phyloP scores from a whole-genome alignment of 2,329 filamentous ascomycete species.

The Fusarium dimerum region DNA sequence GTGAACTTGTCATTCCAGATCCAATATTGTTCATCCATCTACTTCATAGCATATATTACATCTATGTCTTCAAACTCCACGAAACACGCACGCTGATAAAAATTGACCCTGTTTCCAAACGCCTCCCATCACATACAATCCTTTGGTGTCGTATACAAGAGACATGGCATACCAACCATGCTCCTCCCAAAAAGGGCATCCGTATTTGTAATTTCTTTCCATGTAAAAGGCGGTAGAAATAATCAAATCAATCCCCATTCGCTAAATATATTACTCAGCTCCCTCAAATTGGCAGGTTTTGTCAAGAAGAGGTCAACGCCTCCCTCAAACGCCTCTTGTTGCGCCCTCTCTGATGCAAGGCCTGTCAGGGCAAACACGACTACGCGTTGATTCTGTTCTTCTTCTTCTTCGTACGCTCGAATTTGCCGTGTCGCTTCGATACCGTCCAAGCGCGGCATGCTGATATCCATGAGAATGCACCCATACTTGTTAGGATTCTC shows the following conservation, averaged over 20 bases:
- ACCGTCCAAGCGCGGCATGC: slow-evolving; percentile 58
- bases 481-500: slow-evolving; percentile 24
- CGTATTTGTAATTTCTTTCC: neutral
- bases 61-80: neutral
- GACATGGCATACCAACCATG: neutral
- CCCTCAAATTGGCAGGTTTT: slow-evolving; percentile 50
- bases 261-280: slow-evolving; percentile 31
- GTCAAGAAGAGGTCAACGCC: slow-evolving; percentile 57
- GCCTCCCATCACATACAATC: neutral
- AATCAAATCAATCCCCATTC: slow-evolving; percentile 7
- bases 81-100: neutral
- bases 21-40: too few species aligned
- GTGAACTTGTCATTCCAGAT: too few species aligned
- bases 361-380: slow-evolving; percentile 56
- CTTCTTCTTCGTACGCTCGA: slow-evolving; percentile 47
- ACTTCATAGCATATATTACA: too few species aligned
- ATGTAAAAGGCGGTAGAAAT: neutral
- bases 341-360: slow-evolving; percentile 47
- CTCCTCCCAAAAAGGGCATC: neutral
- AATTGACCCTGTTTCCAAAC: neutral
- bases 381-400: slow-evolving; percentile 41
- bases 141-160: neutral
- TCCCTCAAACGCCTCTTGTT: slow-evolving; percentile 53
- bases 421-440: slow-evolving; percentile 51
- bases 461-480: slow-evolving; percentile 50